Base-by-base conservation (phyloP, 2,329 filamentous ascomycete genomes). In the Parastagonospora avenae region DNA sequence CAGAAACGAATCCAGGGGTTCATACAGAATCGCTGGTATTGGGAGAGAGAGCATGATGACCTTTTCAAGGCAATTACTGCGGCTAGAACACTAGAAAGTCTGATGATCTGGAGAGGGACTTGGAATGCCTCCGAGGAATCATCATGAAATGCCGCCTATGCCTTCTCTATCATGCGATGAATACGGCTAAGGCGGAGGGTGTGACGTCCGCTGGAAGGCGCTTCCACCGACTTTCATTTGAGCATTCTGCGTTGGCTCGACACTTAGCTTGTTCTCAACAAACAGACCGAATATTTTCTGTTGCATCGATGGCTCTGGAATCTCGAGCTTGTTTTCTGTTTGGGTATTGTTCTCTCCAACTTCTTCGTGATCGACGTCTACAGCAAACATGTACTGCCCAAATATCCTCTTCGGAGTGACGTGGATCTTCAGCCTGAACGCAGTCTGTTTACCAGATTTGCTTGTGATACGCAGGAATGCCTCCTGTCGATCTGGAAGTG, bases 361-460 rank as follows among this genome's bases (percentile, higher is more conserved):
- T 37, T 39, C 37, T 12, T 3, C 24, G 15, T 24, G 24, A 27
- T 11, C 38, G 12, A 60, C 32, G 39, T 61, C 55, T 1, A 61
- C 47, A 32, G 57, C 30, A 27, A 61, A 61, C 55, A 61, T 61
- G 2, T 39, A 29, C 31, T 61, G 58, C 1, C 47, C 50, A 8
- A 52, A 45, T 1, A 61, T 48, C 27, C 42, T 48, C n/a, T 29
- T 1, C 0, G 29, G 15, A 2, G 36, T 39, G 6, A 46, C 37
- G 1, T 14, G 9, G 0, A 46, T 32, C 8, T 40, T 30, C 5
- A 53, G 14, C 0, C 30, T 16, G 4, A 46, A 31, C 1, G 27
- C 6, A 10, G 1, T 7, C 9, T 27, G n/a, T 27, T 45, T 8
- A 10, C 42, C 32, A n/a, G 19, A n/a, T 19, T 27, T 30, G 14